Base-by-base conservation (phyloP, 2,329 filamentous ascomycete genomes). In the Aspergillus eucalypticola region DNA sequence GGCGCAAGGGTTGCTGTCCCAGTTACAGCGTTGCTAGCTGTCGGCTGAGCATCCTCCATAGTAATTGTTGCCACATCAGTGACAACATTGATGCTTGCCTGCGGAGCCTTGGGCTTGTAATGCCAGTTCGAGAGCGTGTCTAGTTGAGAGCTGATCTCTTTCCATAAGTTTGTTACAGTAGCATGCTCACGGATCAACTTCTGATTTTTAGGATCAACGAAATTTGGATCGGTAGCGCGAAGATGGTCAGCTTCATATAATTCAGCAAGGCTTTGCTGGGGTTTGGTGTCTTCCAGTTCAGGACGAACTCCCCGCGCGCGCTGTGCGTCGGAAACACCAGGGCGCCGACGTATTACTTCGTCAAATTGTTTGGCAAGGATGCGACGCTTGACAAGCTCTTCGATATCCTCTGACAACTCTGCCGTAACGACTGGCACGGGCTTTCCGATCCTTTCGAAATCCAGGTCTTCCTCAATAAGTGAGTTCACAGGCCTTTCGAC, bases 11-110 rank as follows among this genome's bases (percentile, higher is more conserved):
- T 90, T 70, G 88, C 90, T 25, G 78, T 75, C 32, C 75, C 76
- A 25, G 72, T 72, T 65, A 86, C 81, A 49, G 83, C 85, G 44
- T 90, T 91, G 70, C 88, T 88, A 46, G 90, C 90, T 15, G 90
- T 89, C 7, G 95, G 94, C 69, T 96, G 90, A 1, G 92, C 94
- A 72, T 99, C 95, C 80, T 99, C 95, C 90, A 98, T 96, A 66
- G 86, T 84, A 65, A 98, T 88, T 3, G 91, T 92, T n/a, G 93
- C 91, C 3, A 95, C 91, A 76, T 98, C 94, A 25, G 91, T 85
- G 35, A 97, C 89, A 58, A 97, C 90, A 46, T 91, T 93, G 64
- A 99, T 86, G 49, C 86, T 86, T n/a, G 91, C 87, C 54, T 89
- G 89, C 2, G 89, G 84, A 10, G 91, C 88, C 79, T 93, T 96